Conservation (phyloP, 169 alveolate genomes). For the Plasmodium yoelii region DNA sequence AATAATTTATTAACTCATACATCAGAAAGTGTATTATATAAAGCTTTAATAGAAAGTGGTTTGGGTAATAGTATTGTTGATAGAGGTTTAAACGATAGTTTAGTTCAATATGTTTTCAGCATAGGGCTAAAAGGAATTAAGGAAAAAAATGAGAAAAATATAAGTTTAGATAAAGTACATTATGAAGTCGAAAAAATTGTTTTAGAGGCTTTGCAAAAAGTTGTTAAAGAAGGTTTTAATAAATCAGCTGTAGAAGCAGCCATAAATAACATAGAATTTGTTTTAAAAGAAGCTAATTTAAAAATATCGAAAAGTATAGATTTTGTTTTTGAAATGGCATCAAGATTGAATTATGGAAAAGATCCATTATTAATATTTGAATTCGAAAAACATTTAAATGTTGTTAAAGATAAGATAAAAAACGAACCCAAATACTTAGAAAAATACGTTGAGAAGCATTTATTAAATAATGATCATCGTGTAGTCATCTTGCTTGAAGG, state of each 20-base stretch:
- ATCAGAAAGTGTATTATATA: conserved; percentile 62
- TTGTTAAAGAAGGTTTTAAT: conserved; percentile 81
- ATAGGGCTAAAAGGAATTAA: conserved; percentile 73
- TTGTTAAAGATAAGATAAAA: conserved; percentile 51
- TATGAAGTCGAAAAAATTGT: conserved; percentile 80
- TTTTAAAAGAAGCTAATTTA: conserved; percentile 78
- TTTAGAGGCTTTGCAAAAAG: conserved; percentile 74
- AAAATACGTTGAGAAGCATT: conserved; percentile 77
- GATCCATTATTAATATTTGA: conserved; percentile 68
- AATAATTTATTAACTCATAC: conserved; percentile 52
- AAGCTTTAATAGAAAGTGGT: conserved; percentile 72
- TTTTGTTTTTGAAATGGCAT: conserved; percentile 50
- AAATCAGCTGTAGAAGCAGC: conserved; percentile 85
- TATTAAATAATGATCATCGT: conserved; percentile 79
- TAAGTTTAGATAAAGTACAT: conserved; percentile 50
- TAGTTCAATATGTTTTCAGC: conserved; percentile 44
- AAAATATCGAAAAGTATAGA: conserved; percentile 68
- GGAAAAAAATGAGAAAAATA: conserved; percentile 44
- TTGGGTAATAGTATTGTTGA: conserved; percentile 82
- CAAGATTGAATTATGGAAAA: conserved; percentile 53
- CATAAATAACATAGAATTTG: conserved; percentile 82
- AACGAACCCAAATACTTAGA: conserved; percentile 78
- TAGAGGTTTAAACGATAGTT: conserved; percentile 78
- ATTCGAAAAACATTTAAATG: conserved; percentile 43
- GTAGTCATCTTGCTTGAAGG: conserved; percentile 81